Percentiles rank a stretch among this genome's conserved stretches.
These are phyloP conservation scores for Penicillium janthinellum DNA, from an alignment of 2,329 filamentous ascomycete genomes.

Conservation along the genomic window DNA sequence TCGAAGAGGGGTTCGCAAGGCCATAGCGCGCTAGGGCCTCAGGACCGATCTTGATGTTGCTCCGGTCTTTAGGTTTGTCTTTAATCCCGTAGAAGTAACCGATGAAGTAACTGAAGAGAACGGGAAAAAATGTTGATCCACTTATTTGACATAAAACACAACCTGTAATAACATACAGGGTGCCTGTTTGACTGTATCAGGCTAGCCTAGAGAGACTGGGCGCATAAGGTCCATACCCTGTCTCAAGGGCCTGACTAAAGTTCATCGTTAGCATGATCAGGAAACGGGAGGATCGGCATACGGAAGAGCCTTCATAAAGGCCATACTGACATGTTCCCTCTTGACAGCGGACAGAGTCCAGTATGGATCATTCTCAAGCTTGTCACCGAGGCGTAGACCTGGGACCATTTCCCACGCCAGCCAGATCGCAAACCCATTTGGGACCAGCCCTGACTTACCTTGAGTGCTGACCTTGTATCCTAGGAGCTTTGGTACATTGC, in stretches of 20 bases:
- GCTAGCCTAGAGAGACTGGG: conserved; percentile 9
- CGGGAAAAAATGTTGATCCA: conserved; percentile 3
- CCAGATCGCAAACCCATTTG: conserved; percentile 1
- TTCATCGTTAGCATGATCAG: conserved; percentile 14
- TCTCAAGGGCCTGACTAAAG: conserved; percentile 10
- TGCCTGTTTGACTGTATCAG: conserved; percentile 8
- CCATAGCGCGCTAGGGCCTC: conserved; percentile 7
- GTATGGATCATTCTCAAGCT: conserved; percentile 6
- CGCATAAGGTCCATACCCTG: conserved; percentile 12
- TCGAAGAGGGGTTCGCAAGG: conserved; percentile 10
- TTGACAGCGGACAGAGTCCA: conserved; percentile 9
- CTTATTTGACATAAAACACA: conserved; percentile 10
- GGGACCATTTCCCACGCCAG: conserved; percentile 4
- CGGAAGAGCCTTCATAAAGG: conserved; percentile 13
- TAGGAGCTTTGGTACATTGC: conserved; percentile 15
- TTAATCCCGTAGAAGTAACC: conserved; percentile 8
- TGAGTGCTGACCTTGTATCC: not conserved
- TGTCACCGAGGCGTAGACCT: conserved; percentile 7
- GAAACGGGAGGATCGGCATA: conserved; percentile 12
- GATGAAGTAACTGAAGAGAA: conserved; percentile 15
- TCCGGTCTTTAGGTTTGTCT: conserved; percentile 5
- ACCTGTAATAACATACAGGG: conserved; percentile 12
- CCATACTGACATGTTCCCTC: conserved; percentile 13
- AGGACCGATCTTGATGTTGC: conserved; percentile 9
- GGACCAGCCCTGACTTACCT: not conserved